A percentile compares a stretch with the other conserved stretches of the same genome.
Conservation (phyloP, 345 rosid species). For the Rhizophora mangle region DNA sequence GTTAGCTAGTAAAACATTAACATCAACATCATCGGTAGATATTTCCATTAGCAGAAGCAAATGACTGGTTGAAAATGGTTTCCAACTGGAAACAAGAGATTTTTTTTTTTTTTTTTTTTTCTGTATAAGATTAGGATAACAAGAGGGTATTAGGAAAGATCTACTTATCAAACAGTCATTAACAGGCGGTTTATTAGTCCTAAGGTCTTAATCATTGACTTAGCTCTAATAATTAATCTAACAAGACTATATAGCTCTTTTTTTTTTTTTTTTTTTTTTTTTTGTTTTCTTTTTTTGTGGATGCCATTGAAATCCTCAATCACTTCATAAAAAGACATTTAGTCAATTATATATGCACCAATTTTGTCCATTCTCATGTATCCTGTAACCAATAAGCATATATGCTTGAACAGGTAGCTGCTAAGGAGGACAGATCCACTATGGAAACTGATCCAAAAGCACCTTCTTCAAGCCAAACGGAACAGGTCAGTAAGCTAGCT, state of each 20-base stretch:
- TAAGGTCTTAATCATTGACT: conserved; percentile 12
- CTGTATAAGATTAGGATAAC: too few relatives aligned
- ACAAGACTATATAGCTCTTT: too few relatives aligned
- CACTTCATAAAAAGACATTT: too few relatives aligned
- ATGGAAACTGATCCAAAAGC: conserved; percentile 22
- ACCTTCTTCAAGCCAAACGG: conserved; percentile 25
- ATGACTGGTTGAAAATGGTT: conserved; percentile 1
- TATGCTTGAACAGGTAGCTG: conserved; percentile 16
- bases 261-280: not conserved
- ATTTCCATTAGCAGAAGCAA: not conserved
- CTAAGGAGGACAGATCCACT: conserved; percentile 5
- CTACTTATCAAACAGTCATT: too few relatives aligned
- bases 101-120: too few relatives aligned
- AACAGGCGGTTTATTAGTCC: not conserved
- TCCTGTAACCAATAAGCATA: not conserved
- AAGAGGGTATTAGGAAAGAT: too few relatives aligned
- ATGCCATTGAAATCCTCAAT: too few relatives aligned
- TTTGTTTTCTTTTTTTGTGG: not conserved
- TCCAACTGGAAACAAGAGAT: too few relatives aligned
- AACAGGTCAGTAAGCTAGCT: conserved; percentile 13
- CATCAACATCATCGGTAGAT: not conserved
- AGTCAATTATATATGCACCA: too few relatives aligned
- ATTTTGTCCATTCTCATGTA: not conserved
- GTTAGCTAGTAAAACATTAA: too few relatives aligned
- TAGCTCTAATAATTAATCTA: not conserved